Base-by-base conservation (phyloP, 1,284 basidiomycete genomes). In the Boletus smithii region DNA sequence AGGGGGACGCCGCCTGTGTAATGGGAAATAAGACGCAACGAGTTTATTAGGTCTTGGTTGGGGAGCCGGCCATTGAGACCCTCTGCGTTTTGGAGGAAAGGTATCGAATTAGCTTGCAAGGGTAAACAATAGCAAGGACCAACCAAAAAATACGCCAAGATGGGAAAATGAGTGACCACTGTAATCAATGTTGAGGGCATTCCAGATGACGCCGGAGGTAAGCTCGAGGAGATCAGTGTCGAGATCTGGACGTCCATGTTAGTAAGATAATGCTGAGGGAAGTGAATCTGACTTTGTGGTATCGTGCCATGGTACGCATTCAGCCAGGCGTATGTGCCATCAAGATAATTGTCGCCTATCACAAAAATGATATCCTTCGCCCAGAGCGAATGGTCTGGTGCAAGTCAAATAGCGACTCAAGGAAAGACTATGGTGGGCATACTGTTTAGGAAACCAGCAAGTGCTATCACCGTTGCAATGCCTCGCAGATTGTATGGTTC, bases 121-220 rank as follows among this genome's bases (percentile, higher is more conserved):
- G 16, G 8, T 10, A n/a, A n/a, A 35, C 4, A 23, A 30, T 8
- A 29, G 42, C n/a, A 31, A 34, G 38, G 35, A 22, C 83, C 44
- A 22, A 91, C 92, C 92, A 68, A 90, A 91, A 69, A 91, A 95
- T 10, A 98, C 70, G 3, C 92, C 92, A 3, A 99, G 73, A 60
- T 95, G 90, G 10, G 88, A 92, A 69, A 98, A 97, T 0, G 94
- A 97, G 67, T 99, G 95, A 2, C 91, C 88, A 2, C 95, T 92
- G 64, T 97, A 99, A 67, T 99, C 97, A 48, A 99, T 81, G 56
- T 90, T 90, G 30, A 99, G 71, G 6, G 91, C 93, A 3, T 91
- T 95, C 97, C 97, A 99, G 36, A 97, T 88, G 4, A 92, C 85
- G 2, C 88, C 88, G 3, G 89, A 89, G 2, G 79, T 69, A 27